Conservation (phyloP, 768 basidiomycete genomes). For the Pleurotus ostreatus region DNA sequence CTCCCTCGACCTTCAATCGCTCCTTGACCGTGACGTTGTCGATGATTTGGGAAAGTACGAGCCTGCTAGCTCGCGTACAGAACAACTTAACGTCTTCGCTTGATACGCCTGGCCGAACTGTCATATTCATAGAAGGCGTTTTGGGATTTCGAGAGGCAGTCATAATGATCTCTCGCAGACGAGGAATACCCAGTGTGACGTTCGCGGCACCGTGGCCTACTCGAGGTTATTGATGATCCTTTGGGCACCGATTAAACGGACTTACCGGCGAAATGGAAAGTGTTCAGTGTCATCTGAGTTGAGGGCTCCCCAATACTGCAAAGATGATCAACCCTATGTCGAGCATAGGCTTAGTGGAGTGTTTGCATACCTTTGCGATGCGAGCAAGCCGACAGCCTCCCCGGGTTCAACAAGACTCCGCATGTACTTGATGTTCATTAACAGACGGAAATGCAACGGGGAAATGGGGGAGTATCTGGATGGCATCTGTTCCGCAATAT, state of each 20-base stretch:
- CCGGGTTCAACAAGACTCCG: slow-evolving; percentile 93
- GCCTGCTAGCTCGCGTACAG: slow-evolving; percentile 83
- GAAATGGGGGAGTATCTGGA: slow-evolving; percentile 26
- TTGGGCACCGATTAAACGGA: slow-evolving; percentile 5
- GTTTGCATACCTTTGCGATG: slow-evolving; percentile 84
- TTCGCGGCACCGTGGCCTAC: slow-evolving; percentile 97
- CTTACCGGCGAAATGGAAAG: slow-evolving; percentile 97
- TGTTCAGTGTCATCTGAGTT: slow-evolving; percentile 99
- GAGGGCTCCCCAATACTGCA: slow-evolving; percentile 94
- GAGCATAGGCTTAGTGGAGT: neutral
- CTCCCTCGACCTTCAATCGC: slow-evolving; percentile 58
- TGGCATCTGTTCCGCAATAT: slow-evolving; percentile 38
- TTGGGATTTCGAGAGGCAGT: slow-evolving; percentile 94
- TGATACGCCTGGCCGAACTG: slow-evolving; percentile 49
- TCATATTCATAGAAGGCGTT: slow-evolving; percentile 95
- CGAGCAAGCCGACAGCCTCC: slow-evolving; percentile 95
- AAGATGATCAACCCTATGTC: slow-evolving; percentile 1
- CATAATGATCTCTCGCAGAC: slow-evolving; percentile 98
- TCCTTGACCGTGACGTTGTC: slow-evolving; percentile 83
- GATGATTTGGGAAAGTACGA: slow-evolving; percentile 85
- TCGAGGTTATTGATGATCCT: neutral
- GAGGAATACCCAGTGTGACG: slow-evolving; percentile 98
- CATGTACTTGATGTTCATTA: slow-evolving; percentile 94
- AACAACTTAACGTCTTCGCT: slow-evolving; percentile 64
- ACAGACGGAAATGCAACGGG: slow-evolving; percentile 59